Evolutionary conservation across 2,329 filamentous ascomycete genomes (phyloP), one percentile per base, ranked within the genome.

Genomic region (Alternaria novae-zelandiae): DNA sequence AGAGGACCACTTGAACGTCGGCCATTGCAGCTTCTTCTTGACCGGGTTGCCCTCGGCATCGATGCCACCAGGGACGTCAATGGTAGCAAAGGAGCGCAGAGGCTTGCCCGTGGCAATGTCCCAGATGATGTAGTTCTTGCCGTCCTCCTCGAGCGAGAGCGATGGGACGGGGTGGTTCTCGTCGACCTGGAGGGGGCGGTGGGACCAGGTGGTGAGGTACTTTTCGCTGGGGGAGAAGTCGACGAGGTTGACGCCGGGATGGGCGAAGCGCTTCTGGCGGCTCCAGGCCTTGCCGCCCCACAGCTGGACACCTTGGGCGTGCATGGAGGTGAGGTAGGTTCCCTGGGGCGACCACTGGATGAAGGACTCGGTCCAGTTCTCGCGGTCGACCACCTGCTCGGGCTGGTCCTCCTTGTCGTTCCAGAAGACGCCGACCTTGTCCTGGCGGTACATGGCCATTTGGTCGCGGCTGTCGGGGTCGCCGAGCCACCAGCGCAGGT

Each of bases 81-180:
- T 87, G 72, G 95, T 97, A 67, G 93, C 90, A 78, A 99, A 99
- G 0, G 96, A 98, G 68, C 96, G 92, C 54, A 99, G 87, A 60
- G 95, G 93, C 80, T 95, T 92, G 74, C 89, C 90, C 10, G 95
- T 96, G 56, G 92, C 91, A 66, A 98, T 90, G 77, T 98, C 95
- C 96, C 96, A 99, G 77, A 99, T 94, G 77, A 99, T 91, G 82
- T 98, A 98, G 87, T 98, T 97, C 87, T 98, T 98, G 81, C 96
- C 96, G 74, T 99, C 95, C 77, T 99, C 96, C 76, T 98, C 96
- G 64, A 94, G 63, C 15, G 82, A 82, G 7, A 85, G 85, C 4
- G 92, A 90, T 54, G 97, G 86, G n/a, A 91, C 85, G 3, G 92
- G 91, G 80, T 97, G 91, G 69, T 92, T 91, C 73, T 98, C 96